phyloP scores from a whole-genome alignment of 345 rosid species.

The Eucalyptus albens region DNA sequence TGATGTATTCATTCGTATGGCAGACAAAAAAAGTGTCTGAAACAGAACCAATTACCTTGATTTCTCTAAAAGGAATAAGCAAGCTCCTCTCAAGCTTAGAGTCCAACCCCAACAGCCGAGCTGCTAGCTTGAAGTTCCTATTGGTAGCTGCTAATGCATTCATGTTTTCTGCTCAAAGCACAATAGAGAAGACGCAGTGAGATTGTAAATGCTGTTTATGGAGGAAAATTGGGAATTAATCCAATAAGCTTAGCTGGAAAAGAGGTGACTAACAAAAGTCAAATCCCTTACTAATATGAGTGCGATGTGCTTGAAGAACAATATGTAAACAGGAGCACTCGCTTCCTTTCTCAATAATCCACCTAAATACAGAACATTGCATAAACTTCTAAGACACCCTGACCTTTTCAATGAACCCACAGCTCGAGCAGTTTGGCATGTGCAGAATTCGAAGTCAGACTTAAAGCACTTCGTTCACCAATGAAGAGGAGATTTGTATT shows the following conservation, averaged over 20 bases:
- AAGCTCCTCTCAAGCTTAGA: constrained; percentile 93
- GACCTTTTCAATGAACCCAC: neutral
- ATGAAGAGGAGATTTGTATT: neutral
- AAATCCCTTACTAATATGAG: neutral
- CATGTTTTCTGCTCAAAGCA: constrained; percentile 16
- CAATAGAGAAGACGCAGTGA: neutral
- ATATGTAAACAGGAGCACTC: neutral
- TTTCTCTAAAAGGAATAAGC: constrained; percentile 94
- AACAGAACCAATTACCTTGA: constrained; percentile 42
- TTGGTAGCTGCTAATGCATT: constrained; percentile 95
- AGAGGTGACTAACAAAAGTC: neutral
- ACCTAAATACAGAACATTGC: neutral
- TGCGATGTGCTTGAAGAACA: neutral
- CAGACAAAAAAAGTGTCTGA: neutral
- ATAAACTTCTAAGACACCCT: neutral
- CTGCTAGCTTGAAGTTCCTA: constrained; percentile 87
- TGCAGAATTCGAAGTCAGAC: neutral
- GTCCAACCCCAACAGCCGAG: constrained; percentile 86
- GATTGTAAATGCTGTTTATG: neutral
- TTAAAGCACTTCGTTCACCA: neutral
- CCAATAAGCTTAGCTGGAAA: neutral
- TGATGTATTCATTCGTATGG: neutral
- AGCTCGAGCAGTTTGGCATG: neutral
- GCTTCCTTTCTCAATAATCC: neutral
- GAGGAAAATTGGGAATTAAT: neutral